phyloP scores from a whole-genome alignment of 2,329 filamentous ascomycete species.

The Aspergillus fumigatiaffinis region DNA sequence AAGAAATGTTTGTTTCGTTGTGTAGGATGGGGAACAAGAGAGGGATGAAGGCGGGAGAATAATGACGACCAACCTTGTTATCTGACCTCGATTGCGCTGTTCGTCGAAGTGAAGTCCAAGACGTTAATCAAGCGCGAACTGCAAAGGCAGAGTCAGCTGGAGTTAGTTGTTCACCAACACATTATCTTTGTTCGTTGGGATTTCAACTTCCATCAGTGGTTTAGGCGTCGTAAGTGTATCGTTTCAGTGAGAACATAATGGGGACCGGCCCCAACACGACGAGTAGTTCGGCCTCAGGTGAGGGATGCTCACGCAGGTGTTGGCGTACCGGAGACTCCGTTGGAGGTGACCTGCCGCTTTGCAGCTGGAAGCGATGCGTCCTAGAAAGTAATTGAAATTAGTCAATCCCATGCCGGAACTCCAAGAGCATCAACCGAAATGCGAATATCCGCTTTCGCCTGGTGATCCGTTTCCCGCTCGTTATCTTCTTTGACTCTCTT shows the following conservation, averaged over 20 bases:
- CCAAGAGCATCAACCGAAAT: conserved; percentile 13
- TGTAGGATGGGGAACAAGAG: conserved; percentile 1
- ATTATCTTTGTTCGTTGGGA: background rate
- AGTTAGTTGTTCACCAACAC: conserved; percentile 14
- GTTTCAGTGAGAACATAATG: conserved; percentile 13
- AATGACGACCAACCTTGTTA: conserved; percentile 35
- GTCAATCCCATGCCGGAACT: conserved; percentile 24
- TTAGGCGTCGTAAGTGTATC: background rate
- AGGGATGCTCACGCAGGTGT: conserved; percentile 29
- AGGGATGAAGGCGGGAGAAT: conserved; percentile 16
- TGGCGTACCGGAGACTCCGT: conserved; percentile 23
- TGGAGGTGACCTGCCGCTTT: conserved; percentile 34
- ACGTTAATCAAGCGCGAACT: conserved; percentile 5
- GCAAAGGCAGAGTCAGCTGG: conserved; percentile 23
- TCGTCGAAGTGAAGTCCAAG: conserved; percentile 5
- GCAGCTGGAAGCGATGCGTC: conserved; percentile 25
- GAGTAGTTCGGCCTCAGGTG: background rate
- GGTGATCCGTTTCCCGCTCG: conserved; percentile 20
- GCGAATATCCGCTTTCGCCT: conserved; percentile 19
- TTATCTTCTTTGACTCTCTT: conserved; percentile 22
- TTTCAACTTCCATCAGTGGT: background rate
- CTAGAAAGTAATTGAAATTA: conserved; percentile 29
- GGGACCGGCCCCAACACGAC: conserved; percentile 30
- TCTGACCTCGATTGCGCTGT: conserved; percentile 17
- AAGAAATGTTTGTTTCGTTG: background rate